A percentile compares a stretch with the other conserved stretches of the same genome.
phyloP scores from a whole-genome alignment of 2,329 filamentous ascomycete species.

The Aspergillus sergii region DNA sequence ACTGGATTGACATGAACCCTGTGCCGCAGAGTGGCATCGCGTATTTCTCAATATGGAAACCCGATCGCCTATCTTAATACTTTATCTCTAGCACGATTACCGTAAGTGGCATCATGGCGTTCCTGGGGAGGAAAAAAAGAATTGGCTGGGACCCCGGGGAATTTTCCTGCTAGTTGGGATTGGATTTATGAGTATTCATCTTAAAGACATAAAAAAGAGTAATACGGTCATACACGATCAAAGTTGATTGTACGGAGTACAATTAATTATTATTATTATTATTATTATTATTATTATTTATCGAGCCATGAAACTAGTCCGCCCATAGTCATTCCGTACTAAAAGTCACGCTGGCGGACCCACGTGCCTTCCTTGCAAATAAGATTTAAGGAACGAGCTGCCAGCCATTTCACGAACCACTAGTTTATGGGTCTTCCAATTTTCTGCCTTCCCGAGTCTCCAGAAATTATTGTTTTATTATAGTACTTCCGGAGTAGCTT shows the following conservation, averaged over 20 bases:
- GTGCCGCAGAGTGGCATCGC: background rate
- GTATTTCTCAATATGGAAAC: background rate
- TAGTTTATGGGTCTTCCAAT: conserved; percentile 19
- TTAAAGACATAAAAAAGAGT: background rate
- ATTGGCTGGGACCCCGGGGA: background rate
- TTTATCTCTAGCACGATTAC: background rate
- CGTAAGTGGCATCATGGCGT: background rate
- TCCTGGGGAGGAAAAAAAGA: background rate
- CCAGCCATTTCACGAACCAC: conserved; percentile 18
- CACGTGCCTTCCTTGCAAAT: conserved; percentile 23
- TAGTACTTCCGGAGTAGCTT: background rate
- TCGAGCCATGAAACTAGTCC: background rate
- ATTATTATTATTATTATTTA: background rate
- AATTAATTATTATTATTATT: background rate
- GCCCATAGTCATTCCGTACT: background rate
- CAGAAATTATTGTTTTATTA: conserved; percentile 13
- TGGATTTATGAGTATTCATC: background rate
- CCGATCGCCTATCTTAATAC: background rate
- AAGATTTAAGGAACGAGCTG: conserved; percentile 14
- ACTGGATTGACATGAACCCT: background rate
- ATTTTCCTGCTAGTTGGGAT: background rate
- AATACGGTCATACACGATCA: background rate
- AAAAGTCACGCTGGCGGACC: conserved; percentile 6
- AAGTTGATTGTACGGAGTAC: background rate
- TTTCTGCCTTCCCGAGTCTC: conserved; percentile 12